Conservation (phyloP, 108 stramenopile species). For the Parmales sp. region DNA sequence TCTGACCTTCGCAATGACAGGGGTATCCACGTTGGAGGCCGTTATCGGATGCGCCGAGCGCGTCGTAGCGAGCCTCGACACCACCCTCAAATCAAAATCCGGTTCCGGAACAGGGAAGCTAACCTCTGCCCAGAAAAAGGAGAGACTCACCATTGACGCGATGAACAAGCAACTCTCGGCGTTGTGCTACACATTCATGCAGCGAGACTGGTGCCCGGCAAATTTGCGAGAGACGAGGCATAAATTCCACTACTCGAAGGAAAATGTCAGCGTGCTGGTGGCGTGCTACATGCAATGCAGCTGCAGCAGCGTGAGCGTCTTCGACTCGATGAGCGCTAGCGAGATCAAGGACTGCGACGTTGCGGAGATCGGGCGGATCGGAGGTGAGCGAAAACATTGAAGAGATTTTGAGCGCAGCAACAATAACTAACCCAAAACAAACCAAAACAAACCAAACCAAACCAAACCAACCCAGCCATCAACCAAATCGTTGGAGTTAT, state of each 20-base stretch:
- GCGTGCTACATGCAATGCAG: conserved; percentile 23
- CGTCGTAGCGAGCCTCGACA: conserved; percentile 14
- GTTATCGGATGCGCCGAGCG: conserved; percentile 24
- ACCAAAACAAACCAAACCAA: too few relatives aligned
- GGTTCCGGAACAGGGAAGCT: too few relatives aligned
- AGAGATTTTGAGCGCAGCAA: too few relatives aligned
- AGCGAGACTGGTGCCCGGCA: conserved; percentile 19
- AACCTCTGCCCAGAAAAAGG: too few relatives aligned
- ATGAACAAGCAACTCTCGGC: conserved; percentile 23
- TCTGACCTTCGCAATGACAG: conserved; percentile 41
- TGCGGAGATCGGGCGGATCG: conserved; percentile 13
- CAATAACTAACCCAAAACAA: too few relatives aligned
- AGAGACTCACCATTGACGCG: not conserved
- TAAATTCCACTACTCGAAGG: conserved; percentile 30
- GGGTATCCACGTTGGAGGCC: conserved; percentile 24
- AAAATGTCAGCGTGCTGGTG: conserved; percentile 35
- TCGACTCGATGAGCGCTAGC: conserved; percentile 15
- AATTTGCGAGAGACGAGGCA: conserved; percentile 14
- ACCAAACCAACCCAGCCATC: too few relatives aligned
- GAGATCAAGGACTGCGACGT: not conserved
- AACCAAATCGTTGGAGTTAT: conserved; percentile 29
- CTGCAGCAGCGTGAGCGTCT: not conserved
- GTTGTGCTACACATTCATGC: conserved; percentile 22
- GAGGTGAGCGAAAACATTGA: too few relatives aligned
- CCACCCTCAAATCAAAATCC: not conserved